Evolutionary conservation across 306 rosid species (phyloP).

Genomic region (Corylus heterophylla): DNA sequence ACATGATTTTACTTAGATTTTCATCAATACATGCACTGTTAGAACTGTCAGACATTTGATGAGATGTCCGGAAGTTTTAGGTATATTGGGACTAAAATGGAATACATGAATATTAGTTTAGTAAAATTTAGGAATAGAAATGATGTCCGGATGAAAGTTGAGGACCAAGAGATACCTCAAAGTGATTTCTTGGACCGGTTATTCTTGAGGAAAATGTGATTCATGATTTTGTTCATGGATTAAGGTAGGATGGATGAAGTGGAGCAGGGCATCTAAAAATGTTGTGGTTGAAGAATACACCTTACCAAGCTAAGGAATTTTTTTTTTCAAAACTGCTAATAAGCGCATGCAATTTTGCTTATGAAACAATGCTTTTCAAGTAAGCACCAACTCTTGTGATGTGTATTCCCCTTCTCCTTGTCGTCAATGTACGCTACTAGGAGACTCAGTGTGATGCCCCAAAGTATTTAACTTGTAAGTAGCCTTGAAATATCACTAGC

Average conservation of each 20-base stretch:
- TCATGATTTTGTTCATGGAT: no score
- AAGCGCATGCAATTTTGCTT: neutral
- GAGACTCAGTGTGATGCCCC: neutral
- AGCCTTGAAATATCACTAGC: no score
- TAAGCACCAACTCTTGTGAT: neutral
- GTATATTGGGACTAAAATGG: neutral
- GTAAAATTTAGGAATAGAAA: neutral
- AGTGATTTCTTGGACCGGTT: neutral
- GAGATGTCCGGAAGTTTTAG: neutral
- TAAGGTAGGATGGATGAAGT: neutral
- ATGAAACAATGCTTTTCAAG: neutral
- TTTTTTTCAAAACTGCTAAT: neutral
- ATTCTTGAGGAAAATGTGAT: neutral
- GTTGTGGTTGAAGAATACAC: neutral
- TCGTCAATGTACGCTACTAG: neutral
- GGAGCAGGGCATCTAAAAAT: neutral
- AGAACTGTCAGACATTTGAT: neutral
- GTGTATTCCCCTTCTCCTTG: neutral
- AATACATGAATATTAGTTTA: neutral
- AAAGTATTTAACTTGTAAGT: no score
- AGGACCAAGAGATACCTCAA: neutral
- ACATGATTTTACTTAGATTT: neutral
- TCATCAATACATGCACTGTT: constrained; percentile 4
- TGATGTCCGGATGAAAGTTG: neutral
- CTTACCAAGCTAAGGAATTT: neutral